Conservation (phyloP, 768 basidiomycete genomes). For the Mycena alexandri region DNA sequence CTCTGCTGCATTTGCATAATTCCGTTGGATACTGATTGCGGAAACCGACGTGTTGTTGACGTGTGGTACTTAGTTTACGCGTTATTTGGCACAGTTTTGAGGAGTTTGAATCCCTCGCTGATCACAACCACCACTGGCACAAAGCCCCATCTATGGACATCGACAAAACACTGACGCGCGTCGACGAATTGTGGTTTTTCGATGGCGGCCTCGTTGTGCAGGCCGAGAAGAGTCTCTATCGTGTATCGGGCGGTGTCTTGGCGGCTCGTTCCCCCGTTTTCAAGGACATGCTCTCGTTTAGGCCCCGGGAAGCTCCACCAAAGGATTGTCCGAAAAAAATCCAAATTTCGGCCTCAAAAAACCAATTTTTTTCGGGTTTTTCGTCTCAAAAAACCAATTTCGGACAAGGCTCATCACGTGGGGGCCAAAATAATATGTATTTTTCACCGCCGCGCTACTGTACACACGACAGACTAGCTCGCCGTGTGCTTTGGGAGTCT, state of each 20-base stretch:
- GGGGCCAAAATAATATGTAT: too few relatives aligned
- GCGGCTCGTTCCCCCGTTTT: conserved; percentile 42
- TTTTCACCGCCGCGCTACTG: too few relatives aligned
- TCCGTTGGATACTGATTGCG: too few relatives aligned
- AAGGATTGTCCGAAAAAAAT: conserved; percentile 5
- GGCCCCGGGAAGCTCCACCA: conserved; percentile 5
- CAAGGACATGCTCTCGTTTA: conserved; percentile 38
- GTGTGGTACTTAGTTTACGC: conserved; percentile 3
- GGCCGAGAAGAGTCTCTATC: conserved; percentile 42
- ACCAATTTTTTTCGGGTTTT: neutral
- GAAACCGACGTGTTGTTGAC: neutral
- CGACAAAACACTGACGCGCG: conserved; percentile 8
- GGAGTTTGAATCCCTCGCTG: conserved; percentile 7
- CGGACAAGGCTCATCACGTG: too few relatives aligned
- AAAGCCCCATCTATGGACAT: conserved; percentile 13
- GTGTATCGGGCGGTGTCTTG: conserved; percentile 42
- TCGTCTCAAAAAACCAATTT: too few relatives aligned
- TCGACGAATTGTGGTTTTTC: conserved; percentile 42
- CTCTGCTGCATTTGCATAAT: too few relatives aligned
- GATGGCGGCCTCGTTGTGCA: conserved; percentile 44
- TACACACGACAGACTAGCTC: too few relatives aligned
- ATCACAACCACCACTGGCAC: neutral
- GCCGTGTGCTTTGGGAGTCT: too few relatives aligned
- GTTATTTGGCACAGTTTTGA: conserved; percentile 4
- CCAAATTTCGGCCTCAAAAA: conserved; percentile 6